Conservation (phyloP, 108 stramenopile species). For the Cylindrotheca closterium region DNA sequence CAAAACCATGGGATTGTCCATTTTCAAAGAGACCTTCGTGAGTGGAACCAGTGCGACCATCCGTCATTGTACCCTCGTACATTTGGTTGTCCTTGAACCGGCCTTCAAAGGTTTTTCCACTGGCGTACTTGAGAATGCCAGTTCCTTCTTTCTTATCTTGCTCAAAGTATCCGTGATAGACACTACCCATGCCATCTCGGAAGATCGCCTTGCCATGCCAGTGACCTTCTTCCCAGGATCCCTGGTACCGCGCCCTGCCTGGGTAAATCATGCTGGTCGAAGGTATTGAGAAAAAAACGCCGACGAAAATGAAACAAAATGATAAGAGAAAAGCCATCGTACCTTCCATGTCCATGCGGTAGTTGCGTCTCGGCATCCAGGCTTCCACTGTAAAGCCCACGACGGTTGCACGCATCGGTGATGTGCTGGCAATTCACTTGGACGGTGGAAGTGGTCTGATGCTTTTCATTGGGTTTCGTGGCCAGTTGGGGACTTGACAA, state of each 20-base stretch:
- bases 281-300: background rate
- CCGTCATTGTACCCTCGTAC: conserved; percentile 23
- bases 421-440: conserved; percentile 7
- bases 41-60: conserved; percentile 10
- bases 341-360: conserved; percentile 16
- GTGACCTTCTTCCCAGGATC: conserved; percentile 14
- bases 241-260: background rate
- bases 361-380: conserved; percentile 11
- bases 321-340: background rate
- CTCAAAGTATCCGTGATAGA: conserved; percentile 14
- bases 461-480: no score
- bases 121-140: background rate
- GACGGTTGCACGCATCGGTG: conserved; percentile 4
- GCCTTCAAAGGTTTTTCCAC: conserved; percentile 17
- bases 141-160: conserved; percentile 14
- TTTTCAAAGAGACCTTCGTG: conserved; percentile 29
- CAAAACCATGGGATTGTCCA: conserved; percentile 21
- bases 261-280: conserved; percentile 6
- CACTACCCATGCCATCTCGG: background rate
- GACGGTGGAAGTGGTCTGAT: conserved; percentile 3
- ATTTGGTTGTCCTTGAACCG: conserved; percentile 16
- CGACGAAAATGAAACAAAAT: background rate
- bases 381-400: conserved; percentile 10
- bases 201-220: conserved; percentile 18
- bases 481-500: background rate